A percentile compares a stretch with the other conserved stretches of the same genome.
These are phyloP conservation scores for Chaetomiaceae sp. DNA, from an alignment of 2,329 filamentous ascomycete species.

Conservation along the genomic window DNA sequence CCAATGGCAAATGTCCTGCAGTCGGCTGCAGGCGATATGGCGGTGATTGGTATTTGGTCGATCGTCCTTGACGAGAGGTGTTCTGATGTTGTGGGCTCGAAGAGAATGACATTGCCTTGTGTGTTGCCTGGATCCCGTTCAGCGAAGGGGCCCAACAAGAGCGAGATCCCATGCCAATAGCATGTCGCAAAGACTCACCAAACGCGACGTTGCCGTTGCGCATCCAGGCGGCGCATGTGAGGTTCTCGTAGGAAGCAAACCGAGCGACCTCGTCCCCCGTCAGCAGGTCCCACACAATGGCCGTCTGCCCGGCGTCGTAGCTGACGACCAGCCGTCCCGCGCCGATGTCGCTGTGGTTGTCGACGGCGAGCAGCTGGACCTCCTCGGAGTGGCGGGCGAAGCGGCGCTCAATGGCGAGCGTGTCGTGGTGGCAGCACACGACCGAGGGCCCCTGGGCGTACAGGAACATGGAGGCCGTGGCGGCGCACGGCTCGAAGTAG, in stretches of 20 bases:
- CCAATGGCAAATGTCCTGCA: constrained; percentile 95
- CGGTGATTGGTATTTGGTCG: constrained; percentile 87
- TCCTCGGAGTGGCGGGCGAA: constrained; percentile 81
- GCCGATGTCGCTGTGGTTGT: constrained; percentile 83
- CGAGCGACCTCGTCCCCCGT: constrained; percentile 84
- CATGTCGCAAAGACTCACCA: constrained; percentile 52
- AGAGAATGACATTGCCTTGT: constrained; percentile 88
- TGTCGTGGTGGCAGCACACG: constrained; percentile 88
- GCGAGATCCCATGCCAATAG: neutral
- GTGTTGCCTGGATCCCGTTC: constrained; percentile 62
- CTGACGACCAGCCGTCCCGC: constrained; percentile 83
- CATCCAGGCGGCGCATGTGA: constrained; percentile 90
- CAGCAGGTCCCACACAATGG: constrained; percentile 94
- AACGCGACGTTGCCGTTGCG: constrained; percentile 94
- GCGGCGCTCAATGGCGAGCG: constrained; percentile 76
- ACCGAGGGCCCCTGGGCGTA: constrained; percentile 79
- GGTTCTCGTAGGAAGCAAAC: constrained; percentile 86
- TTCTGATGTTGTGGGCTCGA: constrained; percentile 88
- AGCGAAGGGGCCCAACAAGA: constrained; percentile 8
- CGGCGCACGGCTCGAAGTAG: constrained; percentile 79
- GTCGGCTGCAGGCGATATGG: constrained; percentile 80
- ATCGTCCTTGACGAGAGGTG: constrained; percentile 88
- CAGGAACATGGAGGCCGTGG: constrained; percentile 84
- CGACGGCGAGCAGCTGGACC: constrained; percentile 76
- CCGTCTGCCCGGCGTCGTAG: constrained; percentile 84